These are phyloP conservation scores for Ophiostoma ips DNA, from an alignment of 2,329 filamentous ascomycete species.

Conservation along the genomic window DNA sequence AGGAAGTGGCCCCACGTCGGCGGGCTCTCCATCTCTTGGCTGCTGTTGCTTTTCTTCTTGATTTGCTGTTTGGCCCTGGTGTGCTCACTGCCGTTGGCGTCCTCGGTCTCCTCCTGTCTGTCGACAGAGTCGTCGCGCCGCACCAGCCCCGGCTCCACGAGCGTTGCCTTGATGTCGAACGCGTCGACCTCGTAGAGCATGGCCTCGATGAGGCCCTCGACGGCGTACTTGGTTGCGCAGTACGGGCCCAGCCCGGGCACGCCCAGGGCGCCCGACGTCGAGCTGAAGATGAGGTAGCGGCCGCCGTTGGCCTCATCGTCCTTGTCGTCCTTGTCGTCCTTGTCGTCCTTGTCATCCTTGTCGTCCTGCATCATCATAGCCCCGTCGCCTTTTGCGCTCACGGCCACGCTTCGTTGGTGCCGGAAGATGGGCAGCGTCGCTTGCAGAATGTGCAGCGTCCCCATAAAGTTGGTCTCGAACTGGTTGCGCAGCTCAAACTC, in stretches of 20 bases:
- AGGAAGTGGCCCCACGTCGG: conserved; percentile 86
- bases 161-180: conserved; percentile 85
- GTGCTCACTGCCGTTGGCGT: neutral
- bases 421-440: conserved; percentile 79
- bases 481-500: conserved; percentile 89
- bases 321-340: neutral
- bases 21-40: conserved; percentile 41
- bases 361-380: neutral
- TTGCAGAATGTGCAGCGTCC: conserved; percentile 86
- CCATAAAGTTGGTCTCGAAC: conserved; percentile 97
- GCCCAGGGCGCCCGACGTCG: conserved; percentile 80
- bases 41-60: neutral
- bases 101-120: too few species aligned
- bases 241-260: conserved; percentile 88
- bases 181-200: conserved; percentile 90
- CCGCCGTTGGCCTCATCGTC: conserved; percentile 35
- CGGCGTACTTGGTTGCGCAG: conserved; percentile 93
- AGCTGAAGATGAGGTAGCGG: conserved; percentile 88
- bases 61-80: neutral
- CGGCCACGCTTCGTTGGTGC: conserved; percentile 30
- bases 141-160: conserved; percentile 84
- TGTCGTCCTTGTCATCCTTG: neutral
- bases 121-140: conserved; percentile 54
- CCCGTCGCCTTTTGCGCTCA: neutral
- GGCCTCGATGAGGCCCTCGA: conserved; percentile 87